Percentiles rank a stretch among this genome's conserved stretches.
Conservation (phyloP, 2,329 filamentous ascomycete genomes). For the Pseudopyrenochaeta lycopersici region DNA sequence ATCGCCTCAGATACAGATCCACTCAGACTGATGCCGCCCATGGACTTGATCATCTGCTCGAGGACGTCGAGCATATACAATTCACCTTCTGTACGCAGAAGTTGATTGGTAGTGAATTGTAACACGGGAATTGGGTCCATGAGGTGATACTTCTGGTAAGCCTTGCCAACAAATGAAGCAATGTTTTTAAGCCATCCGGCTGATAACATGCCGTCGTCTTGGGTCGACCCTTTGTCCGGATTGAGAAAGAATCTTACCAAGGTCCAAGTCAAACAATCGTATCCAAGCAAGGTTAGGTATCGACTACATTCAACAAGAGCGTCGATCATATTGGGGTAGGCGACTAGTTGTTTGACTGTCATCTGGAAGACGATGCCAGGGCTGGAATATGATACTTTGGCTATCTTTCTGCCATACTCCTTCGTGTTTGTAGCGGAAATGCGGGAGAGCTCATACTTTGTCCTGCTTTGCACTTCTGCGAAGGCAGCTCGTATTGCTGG, state of each 20-base stretch:
- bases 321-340: slow-evolving; percentile 93
- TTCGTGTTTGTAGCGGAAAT: slow-evolving; percentile 87
- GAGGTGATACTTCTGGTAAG: slow-evolving; percentile 84
- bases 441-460: slow-evolving; percentile 85
- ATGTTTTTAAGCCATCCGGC: slow-evolving; percentile 92
- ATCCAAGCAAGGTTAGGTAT: slow-evolving; percentile 91
- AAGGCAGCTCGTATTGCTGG: slow-evolving; percentile 84
- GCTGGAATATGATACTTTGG: slow-evolving; percentile 90
- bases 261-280: slow-evolving; percentile 93
- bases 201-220: slow-evolving; percentile 76
- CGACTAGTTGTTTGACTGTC: slow-evolving; percentile 88
- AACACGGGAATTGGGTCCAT: slow-evolving; percentile 87
- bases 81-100: slow-evolving; percentile 77
- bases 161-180: slow-evolving; percentile 88
- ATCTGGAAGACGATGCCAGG: slow-evolving; percentile 92
- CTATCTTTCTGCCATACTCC: slow-evolving; percentile 85
- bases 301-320: slow-evolving; percentile 93
- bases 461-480: slow-evolving; percentile 78
- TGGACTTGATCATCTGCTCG: slow-evolving; percentile 87
- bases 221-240: slow-evolving; percentile 65
- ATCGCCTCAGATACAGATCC: slow-evolving; percentile 89
- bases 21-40: slow-evolving; percentile 91
- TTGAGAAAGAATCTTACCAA: slow-evolving; percentile 76
- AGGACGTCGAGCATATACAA: slow-evolving; percentile 91
- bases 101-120: slow-evolving; percentile 87